Evolutionary conservation across 2,329 filamentous ascomycete species (phyloP).

Genomic region (Anthostomella pinea): DNA sequence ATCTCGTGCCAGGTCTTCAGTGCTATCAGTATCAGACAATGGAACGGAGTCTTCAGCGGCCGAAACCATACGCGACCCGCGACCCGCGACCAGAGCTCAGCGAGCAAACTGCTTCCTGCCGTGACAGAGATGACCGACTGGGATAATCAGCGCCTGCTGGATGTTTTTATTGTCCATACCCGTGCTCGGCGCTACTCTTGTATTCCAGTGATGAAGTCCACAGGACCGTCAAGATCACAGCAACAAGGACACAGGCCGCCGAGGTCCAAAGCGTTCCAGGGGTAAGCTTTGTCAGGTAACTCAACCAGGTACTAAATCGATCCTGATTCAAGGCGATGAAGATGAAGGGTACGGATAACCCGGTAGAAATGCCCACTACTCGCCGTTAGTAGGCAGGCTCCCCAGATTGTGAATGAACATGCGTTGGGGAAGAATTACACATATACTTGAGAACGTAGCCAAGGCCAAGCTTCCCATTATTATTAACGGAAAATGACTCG

Average conservation of each 20-base stretch:
- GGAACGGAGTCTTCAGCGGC: no score
- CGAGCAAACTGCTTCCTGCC: no score
- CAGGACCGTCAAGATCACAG: not conserved
- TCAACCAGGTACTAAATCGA: not conserved
- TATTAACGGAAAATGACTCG: conserved; percentile 4
- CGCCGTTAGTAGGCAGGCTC: not conserved
- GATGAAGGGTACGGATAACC: conserved; percentile 4
- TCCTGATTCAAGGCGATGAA: conserved; percentile 5
- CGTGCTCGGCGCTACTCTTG: no score
- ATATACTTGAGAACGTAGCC: conserved; percentile 3
- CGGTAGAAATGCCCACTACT: conserved; percentile 3
- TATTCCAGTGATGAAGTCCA: conserved; percentile 1
- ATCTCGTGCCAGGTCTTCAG: no score
- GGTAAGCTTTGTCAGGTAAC: not conserved
- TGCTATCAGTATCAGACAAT: no score
- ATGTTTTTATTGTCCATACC: no score
- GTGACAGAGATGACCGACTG: no score
- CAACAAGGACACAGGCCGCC: not conserved
- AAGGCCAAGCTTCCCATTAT: conserved; percentile 4
- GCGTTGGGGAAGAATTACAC: not conserved
- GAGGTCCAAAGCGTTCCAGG: not conserved
- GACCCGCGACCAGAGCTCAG: no score
- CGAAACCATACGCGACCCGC: no score
- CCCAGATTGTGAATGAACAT: no score
- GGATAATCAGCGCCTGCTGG: no score